These are phyloP conservation scores for Hericium rajendrae DNA, from an alignment of 768 basidiomycete species.

Conservation along the genomic window DNA sequence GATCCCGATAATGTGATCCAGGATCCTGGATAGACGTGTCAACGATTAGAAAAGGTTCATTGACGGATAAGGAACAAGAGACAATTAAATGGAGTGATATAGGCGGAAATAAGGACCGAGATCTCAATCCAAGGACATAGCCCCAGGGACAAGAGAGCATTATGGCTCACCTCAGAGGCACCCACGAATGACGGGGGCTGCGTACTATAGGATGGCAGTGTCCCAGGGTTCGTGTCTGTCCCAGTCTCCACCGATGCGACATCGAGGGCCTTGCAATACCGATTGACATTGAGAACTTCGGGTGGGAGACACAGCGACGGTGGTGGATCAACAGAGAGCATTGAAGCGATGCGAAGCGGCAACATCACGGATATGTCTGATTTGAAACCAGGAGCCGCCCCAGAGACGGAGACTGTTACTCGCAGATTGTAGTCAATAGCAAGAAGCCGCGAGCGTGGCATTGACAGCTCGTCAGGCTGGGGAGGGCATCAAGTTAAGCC, in stretches of 20 bases:
- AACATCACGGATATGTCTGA: conserved; percentile 61
- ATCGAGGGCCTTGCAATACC: not conserved
- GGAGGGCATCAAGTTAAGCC: not conserved
- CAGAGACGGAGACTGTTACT: conserved; percentile 50
- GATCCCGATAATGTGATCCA: not conserved
- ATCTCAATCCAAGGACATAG: too few species aligned
- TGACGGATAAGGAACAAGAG: too few species aligned
- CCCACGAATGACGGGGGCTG: not conserved
- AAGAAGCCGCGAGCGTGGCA: conserved; percentile 57
- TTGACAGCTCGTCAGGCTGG: conserved; percentile 61
- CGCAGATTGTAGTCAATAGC: conserved; percentile 71
- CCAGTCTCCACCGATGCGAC: too few species aligned
- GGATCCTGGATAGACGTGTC: not conserved
- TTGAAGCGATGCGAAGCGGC: conserved; percentile 72
- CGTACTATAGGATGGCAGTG: conserved; percentile 2
- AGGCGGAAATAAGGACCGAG: too few species aligned
- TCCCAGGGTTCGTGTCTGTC: not conserved
- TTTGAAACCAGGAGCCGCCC: conserved; percentile 27
- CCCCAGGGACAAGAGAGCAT: not conserved
- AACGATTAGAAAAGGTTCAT: too few species aligned
- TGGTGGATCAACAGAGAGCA: conserved; percentile 79
- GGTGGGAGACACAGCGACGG: conserved; percentile 26
- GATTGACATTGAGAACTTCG: not conserved
- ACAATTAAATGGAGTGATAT: too few species aligned
- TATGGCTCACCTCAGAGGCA: not conserved